Conservation (phyloP, 768 basidiomycete genomes). For the Polyporus arcularius region DNA sequence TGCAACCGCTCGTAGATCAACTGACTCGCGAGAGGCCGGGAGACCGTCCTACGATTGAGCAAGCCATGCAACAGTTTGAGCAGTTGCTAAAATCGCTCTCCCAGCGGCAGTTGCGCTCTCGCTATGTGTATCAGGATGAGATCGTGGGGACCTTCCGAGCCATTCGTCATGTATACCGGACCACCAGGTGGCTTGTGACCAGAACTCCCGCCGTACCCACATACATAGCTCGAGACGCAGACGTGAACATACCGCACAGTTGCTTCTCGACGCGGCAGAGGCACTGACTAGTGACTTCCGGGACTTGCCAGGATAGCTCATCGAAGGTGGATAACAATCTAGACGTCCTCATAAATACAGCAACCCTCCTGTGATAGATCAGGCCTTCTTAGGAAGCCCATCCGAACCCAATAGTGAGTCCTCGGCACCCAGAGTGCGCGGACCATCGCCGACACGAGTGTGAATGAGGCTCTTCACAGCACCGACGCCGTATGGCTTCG, state of each 20-base stretch:
- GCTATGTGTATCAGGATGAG: too few relatives aligned
- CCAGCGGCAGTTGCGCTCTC: too few relatives aligned
- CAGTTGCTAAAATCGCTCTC: not conserved
- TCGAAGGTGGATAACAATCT: not conserved
- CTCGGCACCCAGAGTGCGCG: slow-evolving; percentile 61
- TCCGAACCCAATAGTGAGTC: slow-evolving; percentile 67
- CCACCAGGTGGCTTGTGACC: too few relatives aligned
- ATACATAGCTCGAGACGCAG: too few relatives aligned
- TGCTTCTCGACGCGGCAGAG: not conserved
- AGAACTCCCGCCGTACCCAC: too few relatives aligned
- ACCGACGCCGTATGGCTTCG: slow-evolving; percentile 69
- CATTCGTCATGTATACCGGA: too few relatives aligned
- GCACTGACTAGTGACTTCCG: not conserved
- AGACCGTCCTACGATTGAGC: slow-evolving; percentile 26
- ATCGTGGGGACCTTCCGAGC: too few relatives aligned
- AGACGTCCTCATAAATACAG: not conserved
- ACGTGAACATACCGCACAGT: too few relatives aligned
- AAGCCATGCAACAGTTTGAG: slow-evolving; percentile 22
- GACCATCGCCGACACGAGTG: slow-evolving; percentile 91
- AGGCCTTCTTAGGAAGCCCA: slow-evolving; percentile 61
- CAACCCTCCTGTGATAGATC: not conserved
- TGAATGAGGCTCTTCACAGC: slow-evolving; percentile 91
- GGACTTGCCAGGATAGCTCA: not conserved
- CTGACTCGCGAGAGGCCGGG: slow-evolving; percentile 30
- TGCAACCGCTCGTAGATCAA: slow-evolving; percentile 24